These are phyloP conservation scores for Ilex aquifolium DNA, from an alignment of 257 asterid genomes.

Conservation along the genomic window DNA sequence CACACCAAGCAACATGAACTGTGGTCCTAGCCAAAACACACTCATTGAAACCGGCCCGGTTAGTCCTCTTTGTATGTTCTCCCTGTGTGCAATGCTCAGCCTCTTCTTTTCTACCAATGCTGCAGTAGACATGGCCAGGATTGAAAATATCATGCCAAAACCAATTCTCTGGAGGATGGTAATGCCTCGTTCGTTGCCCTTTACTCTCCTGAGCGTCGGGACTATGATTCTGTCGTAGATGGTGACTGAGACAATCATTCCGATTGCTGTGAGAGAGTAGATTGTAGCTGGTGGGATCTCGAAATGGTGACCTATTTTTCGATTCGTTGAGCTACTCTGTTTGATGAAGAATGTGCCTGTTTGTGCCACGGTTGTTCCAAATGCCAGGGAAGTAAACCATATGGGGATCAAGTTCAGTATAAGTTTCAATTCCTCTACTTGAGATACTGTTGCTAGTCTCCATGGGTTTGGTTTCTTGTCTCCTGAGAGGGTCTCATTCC, in stretches of 20 bases:
- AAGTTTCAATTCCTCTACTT: not conserved
- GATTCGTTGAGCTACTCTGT: not conserved
- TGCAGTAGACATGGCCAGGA: constrained; percentile 9
- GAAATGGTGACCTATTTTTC: not conserved
- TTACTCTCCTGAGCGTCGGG: not conserved
- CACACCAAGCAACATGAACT: constrained; percentile 9
- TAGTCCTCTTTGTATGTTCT: not conserved
- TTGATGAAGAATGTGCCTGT: not conserved
- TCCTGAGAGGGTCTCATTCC: not conserved
- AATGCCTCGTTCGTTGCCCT: not conserved
- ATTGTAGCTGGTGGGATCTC: constrained; percentile 2
- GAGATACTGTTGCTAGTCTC: not conserved
- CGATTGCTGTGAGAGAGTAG: not conserved
- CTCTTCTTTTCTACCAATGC: constrained; percentile 22
- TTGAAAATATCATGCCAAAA: constrained; percentile 13
- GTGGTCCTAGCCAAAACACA: constrained; percentile 23
- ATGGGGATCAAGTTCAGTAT: not conserved
- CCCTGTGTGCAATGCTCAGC: constrained; percentile 5
- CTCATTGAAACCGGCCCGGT: constrained; percentile 14
- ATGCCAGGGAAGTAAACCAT: not conserved
- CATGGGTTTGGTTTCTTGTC: not conserved
- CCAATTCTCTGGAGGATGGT: constrained; percentile 17
- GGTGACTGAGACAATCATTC: not conserved
- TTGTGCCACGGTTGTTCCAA: not conserved
- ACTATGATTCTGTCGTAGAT: not conserved